phyloP scores from a whole-genome alignment of 176 grass and related monocot species.

The Aegilops speltoides region DNA sequence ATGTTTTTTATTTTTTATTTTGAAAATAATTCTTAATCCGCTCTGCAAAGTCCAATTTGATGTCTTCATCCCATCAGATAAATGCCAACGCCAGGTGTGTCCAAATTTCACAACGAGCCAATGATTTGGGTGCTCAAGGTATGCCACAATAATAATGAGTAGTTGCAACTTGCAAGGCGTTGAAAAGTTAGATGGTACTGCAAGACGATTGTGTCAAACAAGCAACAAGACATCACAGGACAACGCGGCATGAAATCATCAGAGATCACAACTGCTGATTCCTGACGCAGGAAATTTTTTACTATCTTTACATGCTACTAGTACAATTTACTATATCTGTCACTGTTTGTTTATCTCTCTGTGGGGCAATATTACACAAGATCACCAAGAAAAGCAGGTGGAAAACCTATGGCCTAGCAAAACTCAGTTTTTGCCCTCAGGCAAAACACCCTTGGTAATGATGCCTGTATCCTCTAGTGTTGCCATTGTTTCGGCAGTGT shows the following conservation, averaged over 20 bases:
- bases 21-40: no score
- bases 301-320: conserved; percentile 28
- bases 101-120: not conserved
- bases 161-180: not conserved
- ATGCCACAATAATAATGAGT: not conserved
- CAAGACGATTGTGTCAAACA: not conserved
- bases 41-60: no score
- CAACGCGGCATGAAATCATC: not conserved
- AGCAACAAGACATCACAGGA: not conserved
- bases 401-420: conserved; percentile 49
- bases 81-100: no score
- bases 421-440: conserved; percentile 39
- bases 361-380: conserved; percentile 24
- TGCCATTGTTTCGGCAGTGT: not conserved
- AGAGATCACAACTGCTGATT: not conserved
- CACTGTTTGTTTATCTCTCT: not conserved
- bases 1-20: no score
- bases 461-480: not conserved
- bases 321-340: conserved; percentile 13
- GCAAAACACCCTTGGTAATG: not conserved
- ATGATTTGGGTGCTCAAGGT: not conserved
- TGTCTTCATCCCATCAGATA: no score
- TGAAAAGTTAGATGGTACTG: not conserved
- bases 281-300: not conserved
- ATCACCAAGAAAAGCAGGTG: conserved; percentile 27